A percentile compares a stretch with the other conserved stretches of the same genome.
Conservation (phyloP, 495 filamentous ascomycete species). For the Xylaria intraflava region DNA sequence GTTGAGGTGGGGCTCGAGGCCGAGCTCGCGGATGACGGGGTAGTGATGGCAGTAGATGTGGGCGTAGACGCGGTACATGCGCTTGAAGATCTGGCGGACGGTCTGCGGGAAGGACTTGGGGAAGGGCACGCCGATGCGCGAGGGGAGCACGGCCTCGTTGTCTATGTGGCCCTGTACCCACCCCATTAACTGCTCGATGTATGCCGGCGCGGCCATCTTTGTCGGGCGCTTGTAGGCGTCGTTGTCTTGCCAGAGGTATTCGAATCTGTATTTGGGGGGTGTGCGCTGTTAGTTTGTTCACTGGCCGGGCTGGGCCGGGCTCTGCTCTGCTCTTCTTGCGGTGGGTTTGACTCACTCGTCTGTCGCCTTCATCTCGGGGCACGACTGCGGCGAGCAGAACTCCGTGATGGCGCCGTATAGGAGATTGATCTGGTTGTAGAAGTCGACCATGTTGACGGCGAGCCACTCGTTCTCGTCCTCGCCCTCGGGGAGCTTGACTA, state of each 20-base stretch:
- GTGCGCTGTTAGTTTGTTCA: background rate
- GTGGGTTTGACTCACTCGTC: conserved; percentile 63
- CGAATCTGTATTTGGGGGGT: conserved; percentile 57
- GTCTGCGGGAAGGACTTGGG: conserved; percentile 84
- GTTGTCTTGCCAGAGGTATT: conserved; percentile 97
- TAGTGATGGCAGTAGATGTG: conserved; percentile 99
- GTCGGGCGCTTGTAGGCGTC: conserved; percentile 91
- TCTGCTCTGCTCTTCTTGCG: background rate
- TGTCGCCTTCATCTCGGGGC: conserved; percentile 98
- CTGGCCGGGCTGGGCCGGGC: no score
- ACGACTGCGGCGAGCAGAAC: conserved; percentile 94
- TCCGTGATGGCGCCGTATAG: conserved; percentile 98
- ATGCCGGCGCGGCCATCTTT: conserved; percentile 94
- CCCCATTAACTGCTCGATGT: conserved; percentile 94
- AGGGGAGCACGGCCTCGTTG: conserved; percentile 91
- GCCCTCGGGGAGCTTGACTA: conserved; percentile 92
- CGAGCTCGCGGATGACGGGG: conserved; percentile 89
- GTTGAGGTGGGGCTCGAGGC: conserved; percentile 94
- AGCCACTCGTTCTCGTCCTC: conserved; percentile 98
- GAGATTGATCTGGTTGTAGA: conserved; percentile 99
- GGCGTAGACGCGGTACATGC: conserved; percentile 95
- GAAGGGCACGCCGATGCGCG: conserved; percentile 89
- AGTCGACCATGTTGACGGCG: conserved; percentile 98
- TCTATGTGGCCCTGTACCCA: conserved; percentile 96
- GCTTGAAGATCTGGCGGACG: conserved; percentile 92